A percentile compares a stretch with the other conserved stretches of the same genome.
These are phyloP conservation scores for Penicillium decumbens DNA, from an alignment of 2,329 filamentous ascomycete species.

Conservation along the genomic window DNA sequence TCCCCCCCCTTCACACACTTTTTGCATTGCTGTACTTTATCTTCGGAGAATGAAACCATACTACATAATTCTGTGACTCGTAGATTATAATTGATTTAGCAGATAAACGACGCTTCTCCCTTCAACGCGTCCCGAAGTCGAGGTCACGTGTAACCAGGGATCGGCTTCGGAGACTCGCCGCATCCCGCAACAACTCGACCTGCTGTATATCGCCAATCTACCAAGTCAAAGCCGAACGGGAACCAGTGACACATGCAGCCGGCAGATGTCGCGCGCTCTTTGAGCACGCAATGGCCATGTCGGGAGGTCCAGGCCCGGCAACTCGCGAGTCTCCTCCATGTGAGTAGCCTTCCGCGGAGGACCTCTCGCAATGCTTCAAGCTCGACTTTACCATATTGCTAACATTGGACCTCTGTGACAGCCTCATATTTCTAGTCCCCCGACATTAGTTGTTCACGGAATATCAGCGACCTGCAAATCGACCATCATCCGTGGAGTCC, in stretches of 20 bases:
- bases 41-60: constrained; percentile 8
- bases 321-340: constrained; percentile 40
- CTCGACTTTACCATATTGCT: not conserved
- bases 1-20: constrained; percentile 2
- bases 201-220: not conserved
- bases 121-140: constrained; percentile 17
- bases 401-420: constrained; percentile 13
- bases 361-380: not conserved
- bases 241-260: constrained; percentile 27
- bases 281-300: constrained; percentile 43
- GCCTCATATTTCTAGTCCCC: constrained; percentile 57
- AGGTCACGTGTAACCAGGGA: constrained; percentile 16
- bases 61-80: not conserved
- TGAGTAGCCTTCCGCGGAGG: constrained; percentile 22
- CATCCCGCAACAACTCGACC: constrained; percentile 1
- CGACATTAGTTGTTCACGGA: constrained; percentile 75
- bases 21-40: constrained; percentile 20
- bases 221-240: not conserved
- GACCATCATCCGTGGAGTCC: constrained; percentile 60
- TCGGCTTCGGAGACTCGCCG: constrained; percentile 3
- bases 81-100: not conserved
- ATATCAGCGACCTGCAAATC: constrained; percentile 84
- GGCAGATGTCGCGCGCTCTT: constrained; percentile 30
- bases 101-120: not conserved
- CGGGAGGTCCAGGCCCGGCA: constrained; percentile 42